Evolutionary conservation across 83 land plant genomes (phyloP), one percentile per base, ranked within the genome.

Genomic region (Larix sibirica): DNA sequence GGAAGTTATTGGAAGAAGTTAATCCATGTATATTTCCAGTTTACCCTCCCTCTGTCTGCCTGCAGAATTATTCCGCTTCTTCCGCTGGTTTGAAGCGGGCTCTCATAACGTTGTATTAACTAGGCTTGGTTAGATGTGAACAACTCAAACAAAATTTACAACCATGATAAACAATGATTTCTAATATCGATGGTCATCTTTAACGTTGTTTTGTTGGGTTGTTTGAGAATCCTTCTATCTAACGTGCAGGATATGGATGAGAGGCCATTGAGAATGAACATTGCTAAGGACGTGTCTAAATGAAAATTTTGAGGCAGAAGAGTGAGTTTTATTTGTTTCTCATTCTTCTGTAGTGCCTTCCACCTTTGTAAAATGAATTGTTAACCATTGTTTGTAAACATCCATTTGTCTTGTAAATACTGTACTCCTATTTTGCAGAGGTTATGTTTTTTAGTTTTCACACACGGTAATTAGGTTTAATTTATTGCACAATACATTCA

Each of bases 261-360:
- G 14, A 88, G 94, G 73, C 69, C 86, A 33, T 62, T 92, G 56
- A 86, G 87, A 74, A 92, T 90, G 62, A 90, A 85, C 38, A 79
- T 90, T 47, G 92, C 94, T 6, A 89, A 86, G 76, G 87, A 86
- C 50, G 86, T 84, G 60, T 89, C 92, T 64, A 67, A 89, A 40
- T 89, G 91, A 9, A 58, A 79, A 47, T 36, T 21, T 33, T 75
- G 42, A 33, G 42, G 78, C 13, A 24, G 59, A 47, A 50, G 6
- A 73, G 20, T 73, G 38, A 42, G 10, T 18, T 7, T 42, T 1
- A 73, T 13, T 42, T 42, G 77, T 23, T 73, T 73, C 0, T 9
- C 56, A 4, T 12, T 36, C 54, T 75, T 75, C 58, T 75, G 31
- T 60, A 14, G 40, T 42, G 26, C 56, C 74, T 73, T 42, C 44